A percentile compares a stretch with the other conserved stretches of the same genome.
Conservation (phyloP, 2,329 filamentous ascomycete genomes). For the Aureobasidium sp. region DNA sequence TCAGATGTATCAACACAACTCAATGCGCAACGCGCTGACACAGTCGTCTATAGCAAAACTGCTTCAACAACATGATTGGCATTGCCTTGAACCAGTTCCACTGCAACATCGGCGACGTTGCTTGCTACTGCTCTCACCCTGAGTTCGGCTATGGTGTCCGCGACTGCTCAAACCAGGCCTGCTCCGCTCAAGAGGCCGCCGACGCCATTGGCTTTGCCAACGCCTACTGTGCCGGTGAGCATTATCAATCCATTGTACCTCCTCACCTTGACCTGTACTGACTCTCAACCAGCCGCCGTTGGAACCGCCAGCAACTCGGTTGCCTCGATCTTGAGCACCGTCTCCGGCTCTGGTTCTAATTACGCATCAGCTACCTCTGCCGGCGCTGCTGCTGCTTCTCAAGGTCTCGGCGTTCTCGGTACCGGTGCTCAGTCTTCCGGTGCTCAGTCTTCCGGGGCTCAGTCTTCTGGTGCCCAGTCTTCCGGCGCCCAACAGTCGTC, state of each 20-base stretch:
- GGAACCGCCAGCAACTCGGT: conserved; percentile 4
- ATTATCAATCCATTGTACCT: background rate
- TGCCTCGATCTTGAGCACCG: conserved; percentile 9
- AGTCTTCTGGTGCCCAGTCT: background rate
- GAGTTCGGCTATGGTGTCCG: conserved; percentile 34
- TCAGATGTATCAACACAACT: background rate
- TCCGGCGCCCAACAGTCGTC: conserved; percentile 3
- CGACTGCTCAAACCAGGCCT: conserved; percentile 33
- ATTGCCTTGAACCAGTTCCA: conserved; percentile 25
- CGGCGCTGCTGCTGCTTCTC: conserved; percentile 13
- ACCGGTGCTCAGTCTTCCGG: background rate
- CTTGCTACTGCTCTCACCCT: conserved; percentile 31
- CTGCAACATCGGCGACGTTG: conserved; percentile 27
- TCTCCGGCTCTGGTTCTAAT: conserved; percentile 16
- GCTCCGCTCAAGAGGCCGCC: conserved; percentile 22
- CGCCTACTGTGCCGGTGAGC: conserved; percentile 26
- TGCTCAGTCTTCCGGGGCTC: background rate
- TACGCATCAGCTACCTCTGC: conserved; percentile 17
- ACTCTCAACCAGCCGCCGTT: conserved; percentile 12
- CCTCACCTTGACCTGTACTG: background rate
- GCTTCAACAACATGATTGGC: conserved; percentile 32
- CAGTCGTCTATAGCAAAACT: conserved; percentile 25
- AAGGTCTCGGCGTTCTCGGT: background rate
- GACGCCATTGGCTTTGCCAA: conserved; percentile 28
- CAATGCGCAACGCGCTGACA: background rate